A percentile compares a stretch with the other conserved stretches of the same genome.
These are phyloP conservation scores for Quercus lobata DNA, from an alignment of 331 rosid genomes.

Conservation along the genomic window DNA sequence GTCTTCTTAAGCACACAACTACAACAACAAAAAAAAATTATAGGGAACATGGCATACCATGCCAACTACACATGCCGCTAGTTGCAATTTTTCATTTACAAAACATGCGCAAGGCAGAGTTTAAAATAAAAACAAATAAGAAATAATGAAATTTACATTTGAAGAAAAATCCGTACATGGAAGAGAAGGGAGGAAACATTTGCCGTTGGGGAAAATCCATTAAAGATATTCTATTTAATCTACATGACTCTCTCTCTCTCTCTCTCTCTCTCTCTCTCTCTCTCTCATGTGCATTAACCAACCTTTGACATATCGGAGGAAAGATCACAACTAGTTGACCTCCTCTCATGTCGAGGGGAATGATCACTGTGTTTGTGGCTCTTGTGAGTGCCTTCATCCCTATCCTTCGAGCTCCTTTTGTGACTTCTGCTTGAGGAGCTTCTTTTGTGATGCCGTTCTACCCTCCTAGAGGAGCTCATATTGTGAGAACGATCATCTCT, in stretches of 20 bases:
- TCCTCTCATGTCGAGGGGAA: slow-evolving; percentile 39
- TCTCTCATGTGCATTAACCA: not conserved
- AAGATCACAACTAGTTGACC: not conserved
- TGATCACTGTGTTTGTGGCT: slow-evolving; percentile 26
- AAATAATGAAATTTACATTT: not conserved
- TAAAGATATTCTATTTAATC: not conserved
- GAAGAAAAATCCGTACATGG: not conserved
- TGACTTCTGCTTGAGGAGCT: not conserved
- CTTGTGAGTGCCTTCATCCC: slow-evolving; percentile 28
- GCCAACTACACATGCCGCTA: too few species aligned
- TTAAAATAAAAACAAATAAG: not conserved
- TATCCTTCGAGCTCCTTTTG: slow-evolving; percentile 23
- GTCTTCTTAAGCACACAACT: too few species aligned
- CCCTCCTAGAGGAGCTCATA: slow-evolving; percentile 3
- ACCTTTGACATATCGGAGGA: not conserved
- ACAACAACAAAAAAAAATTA: too few species aligned
- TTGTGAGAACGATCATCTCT: slow-evolving; percentile 18
- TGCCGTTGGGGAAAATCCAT: not conserved
- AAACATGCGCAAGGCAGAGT: too few species aligned
- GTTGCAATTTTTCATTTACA: too few species aligned
- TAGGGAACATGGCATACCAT: too few species aligned
- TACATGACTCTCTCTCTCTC: not conserved
- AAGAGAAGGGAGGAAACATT: not conserved
- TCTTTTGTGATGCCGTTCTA: not conserved
- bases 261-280: not conserved